phyloP scores from a whole-genome alignment of 768 basidiomycete species.

The Psilocybe subaeruginosa region DNA sequence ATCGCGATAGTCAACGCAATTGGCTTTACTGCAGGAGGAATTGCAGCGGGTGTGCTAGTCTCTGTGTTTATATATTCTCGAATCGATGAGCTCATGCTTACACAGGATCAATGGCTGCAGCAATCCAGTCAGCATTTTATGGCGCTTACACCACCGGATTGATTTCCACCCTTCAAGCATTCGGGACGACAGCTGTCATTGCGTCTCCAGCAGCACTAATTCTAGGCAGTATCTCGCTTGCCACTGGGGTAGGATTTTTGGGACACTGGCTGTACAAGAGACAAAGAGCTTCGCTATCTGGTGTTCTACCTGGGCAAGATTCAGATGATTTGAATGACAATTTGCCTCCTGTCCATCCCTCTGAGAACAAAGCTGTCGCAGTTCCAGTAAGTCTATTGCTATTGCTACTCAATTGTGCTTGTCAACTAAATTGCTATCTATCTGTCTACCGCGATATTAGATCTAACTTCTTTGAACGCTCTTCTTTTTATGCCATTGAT shows the following conservation, averaged over 20 bases:
- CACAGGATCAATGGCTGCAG: slow-evolving; percentile 12
- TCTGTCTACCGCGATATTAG: too few species aligned
- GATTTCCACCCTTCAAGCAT: slow-evolving; percentile 15
- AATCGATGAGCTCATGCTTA: background rate
- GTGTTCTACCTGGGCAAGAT: background rate
- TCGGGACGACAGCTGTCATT: slow-evolving; percentile 16
- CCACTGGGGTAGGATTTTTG: background rate
- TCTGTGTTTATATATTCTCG: background rate
- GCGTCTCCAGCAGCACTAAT: slow-evolving; percentile 3
- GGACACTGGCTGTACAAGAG: slow-evolving; percentile 1
- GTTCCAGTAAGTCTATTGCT: too few species aligned
- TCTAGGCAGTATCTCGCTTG: background rate
- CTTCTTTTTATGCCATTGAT: too few species aligned
- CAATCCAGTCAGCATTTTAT: slow-evolving; percentile 10
- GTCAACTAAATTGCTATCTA: too few species aligned
- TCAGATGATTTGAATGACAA: background rate
- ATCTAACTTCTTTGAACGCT: too few species aligned
- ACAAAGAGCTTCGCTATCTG: background rate
- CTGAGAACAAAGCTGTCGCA: background rate
- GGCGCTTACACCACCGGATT: slow-evolving; percentile 9
- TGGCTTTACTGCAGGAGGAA: slow-evolving; percentile 16
- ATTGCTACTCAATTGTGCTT: too few species aligned
- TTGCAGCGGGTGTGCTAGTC: slow-evolving; percentile 10
- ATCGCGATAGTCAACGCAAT: slow-evolving; percentile 14
- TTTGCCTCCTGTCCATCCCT: background rate